These are phyloP conservation scores for Fonsecaea nubica DNA, from an alignment of 2,329 filamentous ascomycete genomes.

Conservation along the genomic window DNA sequence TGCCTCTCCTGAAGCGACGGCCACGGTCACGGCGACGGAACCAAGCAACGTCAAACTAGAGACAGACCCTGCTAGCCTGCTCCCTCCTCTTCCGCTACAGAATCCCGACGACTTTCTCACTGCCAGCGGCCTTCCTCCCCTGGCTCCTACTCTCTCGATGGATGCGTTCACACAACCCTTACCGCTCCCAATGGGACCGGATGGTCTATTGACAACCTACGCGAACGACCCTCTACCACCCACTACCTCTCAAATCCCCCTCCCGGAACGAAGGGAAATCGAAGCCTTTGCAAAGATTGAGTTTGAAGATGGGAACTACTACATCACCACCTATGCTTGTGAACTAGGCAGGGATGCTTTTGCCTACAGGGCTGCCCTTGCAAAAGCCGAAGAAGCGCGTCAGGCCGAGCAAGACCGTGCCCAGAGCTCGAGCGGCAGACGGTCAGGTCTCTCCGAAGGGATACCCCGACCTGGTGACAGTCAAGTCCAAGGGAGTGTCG, in stretches of 20 bases:
- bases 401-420: constrained; percentile 46
- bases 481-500: constrained; percentile 57
- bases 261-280: constrained; percentile 46
- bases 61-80: constrained; percentile 19
- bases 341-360: constrained; percentile 67
- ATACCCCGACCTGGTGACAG: constrained; percentile 52
- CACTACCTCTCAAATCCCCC: constrained; percentile 25
- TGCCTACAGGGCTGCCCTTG: constrained; percentile 56
- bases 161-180: constrained; percentile 18
- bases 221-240: constrained; percentile 28
- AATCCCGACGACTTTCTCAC: constrained; percentile 28
- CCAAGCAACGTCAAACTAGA: constrained; percentile 12
- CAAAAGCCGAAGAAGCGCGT: constrained; percentile 52
- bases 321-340: constrained; percentile 68
- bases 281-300: constrained; percentile 69
- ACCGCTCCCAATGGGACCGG: constrained; percentile 1
- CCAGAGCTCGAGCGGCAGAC: constrained; percentile 51
- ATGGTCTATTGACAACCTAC: constrained; percentile 7
- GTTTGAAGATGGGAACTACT: constrained; percentile 70
- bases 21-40: constrained; percentile 11
- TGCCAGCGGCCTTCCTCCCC: constrained; percentile 7
- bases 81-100: constrained; percentile 28
- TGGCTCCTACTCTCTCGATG: constrained; percentile 18
- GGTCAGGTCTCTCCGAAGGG: constrained; percentile 53
- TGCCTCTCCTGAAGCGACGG: not conserved